phyloP scores from a whole-genome alignment of 2,329 filamentous ascomycete genomes.

The Aspergillaceae sp. region DNA sequence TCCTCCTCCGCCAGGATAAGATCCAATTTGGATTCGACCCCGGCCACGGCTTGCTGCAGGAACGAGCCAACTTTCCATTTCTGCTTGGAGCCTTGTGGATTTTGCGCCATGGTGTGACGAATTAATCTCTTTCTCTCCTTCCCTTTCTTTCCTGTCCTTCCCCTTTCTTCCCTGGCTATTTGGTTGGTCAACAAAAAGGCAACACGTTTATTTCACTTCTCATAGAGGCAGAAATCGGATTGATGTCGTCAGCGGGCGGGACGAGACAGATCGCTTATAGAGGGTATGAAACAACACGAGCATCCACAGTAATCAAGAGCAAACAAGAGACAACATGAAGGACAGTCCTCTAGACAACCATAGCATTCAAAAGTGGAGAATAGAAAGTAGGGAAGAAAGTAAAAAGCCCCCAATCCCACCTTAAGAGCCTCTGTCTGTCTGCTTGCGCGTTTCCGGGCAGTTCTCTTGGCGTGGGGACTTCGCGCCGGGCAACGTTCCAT shows the following conservation, averaged over 20 bases:
- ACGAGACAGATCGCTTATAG: not conserved
- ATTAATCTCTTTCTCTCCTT: not conserved
- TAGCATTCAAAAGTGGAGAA: too few species aligned
- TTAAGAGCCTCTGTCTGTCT: too few species aligned
- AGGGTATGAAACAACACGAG: not conserved
- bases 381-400: too few species aligned
- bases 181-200: not conserved
- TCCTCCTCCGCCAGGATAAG: conserved; percentile 79
- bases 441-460: not conserved
- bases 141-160: not conserved
- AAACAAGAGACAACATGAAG: not conserved
- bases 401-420: too few species aligned
- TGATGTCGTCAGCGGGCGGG: not conserved
- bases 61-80: conserved; percentile 64
- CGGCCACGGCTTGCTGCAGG: conserved; percentile 82
- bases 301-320: not conserved
- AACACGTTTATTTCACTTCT: too few species aligned
- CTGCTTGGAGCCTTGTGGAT: conserved; percentile 40
- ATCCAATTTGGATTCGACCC: conserved; percentile 87
- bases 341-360: not conserved
- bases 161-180: not conserved
- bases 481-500: not conserved
- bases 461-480: conserved; percentile 1
- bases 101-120: conserved; percentile 24
- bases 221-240: not conserved